These are phyloP conservation scores for Didymella sp. DNA, from an alignment of 2,329 filamentous ascomycete genomes.

Conservation along the genomic window DNA sequence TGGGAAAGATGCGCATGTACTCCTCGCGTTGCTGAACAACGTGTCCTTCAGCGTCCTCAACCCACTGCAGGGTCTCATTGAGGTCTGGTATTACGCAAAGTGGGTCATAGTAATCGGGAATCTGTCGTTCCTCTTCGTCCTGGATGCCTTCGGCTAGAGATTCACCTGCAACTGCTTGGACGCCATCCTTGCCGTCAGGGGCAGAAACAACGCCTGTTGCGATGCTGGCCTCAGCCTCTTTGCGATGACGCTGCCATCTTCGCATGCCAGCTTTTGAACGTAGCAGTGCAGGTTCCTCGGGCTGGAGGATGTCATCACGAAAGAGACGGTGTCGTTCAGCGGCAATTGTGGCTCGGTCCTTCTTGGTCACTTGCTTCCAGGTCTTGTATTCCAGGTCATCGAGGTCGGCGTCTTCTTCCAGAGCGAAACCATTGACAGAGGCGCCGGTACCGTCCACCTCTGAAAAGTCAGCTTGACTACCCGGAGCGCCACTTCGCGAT, in stretches of 20 bases:
- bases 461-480: constrained; percentile 82
- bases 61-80: constrained; percentile 78
- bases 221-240: constrained; percentile 61
- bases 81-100: constrained; percentile 87
- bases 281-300: constrained; percentile 85
- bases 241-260: constrained; percentile 80
- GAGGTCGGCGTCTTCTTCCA: constrained; percentile 79
- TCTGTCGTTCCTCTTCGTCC: constrained; percentile 74
- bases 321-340: constrained; percentile 88
- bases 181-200: constrained; percentile 55
- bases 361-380: constrained; percentile 99
- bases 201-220: constrained; percentile 59
- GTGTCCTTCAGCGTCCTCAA: constrained; percentile 86
- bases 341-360: constrained; percentile 84
- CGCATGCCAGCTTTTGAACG: constrained; percentile 89
- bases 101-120: constrained; percentile 95
- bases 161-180: constrained; percentile 65
- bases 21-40: constrained; percentile 89
- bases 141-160: constrained; percentile 96
- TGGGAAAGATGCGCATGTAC: constrained; percentile 77
- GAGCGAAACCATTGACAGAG: constrained; percentile 69
- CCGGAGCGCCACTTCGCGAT: constrained; percentile 62
- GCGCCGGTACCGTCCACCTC: constrained; percentile 79
- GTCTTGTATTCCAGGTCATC: constrained; percentile 93
- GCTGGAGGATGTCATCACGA: constrained; percentile 80